Evolutionary conservation across 768 basidiomycete genomes (phyloP).

Genomic region (Leccinum broughii): DNA sequence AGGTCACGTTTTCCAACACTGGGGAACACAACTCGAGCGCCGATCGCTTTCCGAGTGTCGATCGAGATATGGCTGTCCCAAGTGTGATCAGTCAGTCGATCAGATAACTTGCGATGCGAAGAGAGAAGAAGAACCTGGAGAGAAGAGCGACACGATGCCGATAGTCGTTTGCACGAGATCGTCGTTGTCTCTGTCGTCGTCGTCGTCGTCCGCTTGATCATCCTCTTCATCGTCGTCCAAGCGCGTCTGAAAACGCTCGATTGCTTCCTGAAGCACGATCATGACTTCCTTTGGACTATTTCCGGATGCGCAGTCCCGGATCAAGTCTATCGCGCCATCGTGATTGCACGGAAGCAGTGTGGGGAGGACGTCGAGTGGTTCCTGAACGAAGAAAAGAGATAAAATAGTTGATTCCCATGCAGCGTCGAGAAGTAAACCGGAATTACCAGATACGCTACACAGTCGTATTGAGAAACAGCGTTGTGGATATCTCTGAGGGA

Average conservation of each 20-base stretch:
- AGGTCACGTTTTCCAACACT: slow-evolving; percentile 14
- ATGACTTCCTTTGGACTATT: slow-evolving; percentile 43
- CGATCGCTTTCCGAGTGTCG: slow-evolving; percentile 25
- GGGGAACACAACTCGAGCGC: slow-evolving; percentile 24
- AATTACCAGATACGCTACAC: slow-evolving; percentile 22
- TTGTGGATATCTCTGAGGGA: slow-evolving; percentile 23
- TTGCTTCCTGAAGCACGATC: slow-evolving; percentile 41
- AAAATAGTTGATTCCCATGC: neutral
- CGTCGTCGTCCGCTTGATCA: slow-evolving; percentile 5
- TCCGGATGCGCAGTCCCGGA: slow-evolving; percentile 31
- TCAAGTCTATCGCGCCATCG: slow-evolving; percentile 33
- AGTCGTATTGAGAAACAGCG: slow-evolving; percentile 15
- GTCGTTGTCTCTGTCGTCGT: slow-evolving; percentile 8
- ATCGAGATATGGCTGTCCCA: slow-evolving; percentile 26
- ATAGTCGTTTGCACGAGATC: slow-evolving; percentile 15
- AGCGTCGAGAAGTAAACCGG: neutral
- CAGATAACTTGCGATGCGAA: neutral
- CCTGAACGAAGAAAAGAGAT: slow-evolving; percentile 27
- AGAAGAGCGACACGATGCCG: slow-evolving; percentile 21
- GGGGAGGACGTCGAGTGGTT: slow-evolving; percentile 41
- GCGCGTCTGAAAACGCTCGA: slow-evolving; percentile 33
- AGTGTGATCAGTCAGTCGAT: slow-evolving; percentile 1
- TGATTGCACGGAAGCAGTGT: slow-evolving; percentile 33
- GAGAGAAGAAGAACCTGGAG: slow-evolving; percentile 20
- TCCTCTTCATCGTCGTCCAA: slow-evolving; percentile 13